Evolutionary conservation across 1,284 basidiomycete genomes (phyloP), one percentile per base, ranked within the genome.

Genomic region (Malassezia pachydermatis): DNA sequence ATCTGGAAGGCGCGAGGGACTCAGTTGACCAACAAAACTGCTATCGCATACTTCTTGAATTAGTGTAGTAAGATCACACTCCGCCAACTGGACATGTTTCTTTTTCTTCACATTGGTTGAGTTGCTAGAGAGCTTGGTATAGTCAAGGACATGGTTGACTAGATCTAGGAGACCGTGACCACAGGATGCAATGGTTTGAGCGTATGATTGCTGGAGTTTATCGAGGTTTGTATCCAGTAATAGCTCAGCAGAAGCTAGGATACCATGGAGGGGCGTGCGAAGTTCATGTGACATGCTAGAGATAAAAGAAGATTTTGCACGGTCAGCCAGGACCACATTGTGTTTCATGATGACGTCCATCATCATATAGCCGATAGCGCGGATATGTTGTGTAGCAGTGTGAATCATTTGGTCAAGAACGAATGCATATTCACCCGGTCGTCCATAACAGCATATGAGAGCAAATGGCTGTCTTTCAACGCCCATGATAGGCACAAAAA

Each of bases 31-130:
- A 39, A 95, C 85, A 85, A 86, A 94, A 60, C 86, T 90, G 20
- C 88, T 88, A 65, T 95, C 89, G 23, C 90, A 84, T 0, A 88
- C 89, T 65, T 92, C 87, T 73, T 94, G 88, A n/a, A 94, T 80
- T 9, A 96, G 78, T 66, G 84, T 82, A 73, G 87, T 82, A 53
- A 95, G 74, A 72, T 95, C 84, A 48, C 62, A 63, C 45, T 63
- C 58, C 36, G 40, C 50, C 44, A 59, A 58, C 17, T 27, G 22
- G 6, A 27, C 13, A 8, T 35, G 27, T 16, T 35, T 30, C 11
- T 22, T 10, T 13, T 23, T 44, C 46, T 27, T 56, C 34, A 13
- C 45, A 45, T n/a, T 32, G 3, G 27, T 28, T 11, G 22, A 54
- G 44, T 38, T 55, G 41, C 88, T 88, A 63, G 85, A 89, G 17